These are phyloP conservation scores for Agaricales sp. DNA, from an alignment of 1,284 basidiomycete genomes.

Conservation along the genomic window DNA sequence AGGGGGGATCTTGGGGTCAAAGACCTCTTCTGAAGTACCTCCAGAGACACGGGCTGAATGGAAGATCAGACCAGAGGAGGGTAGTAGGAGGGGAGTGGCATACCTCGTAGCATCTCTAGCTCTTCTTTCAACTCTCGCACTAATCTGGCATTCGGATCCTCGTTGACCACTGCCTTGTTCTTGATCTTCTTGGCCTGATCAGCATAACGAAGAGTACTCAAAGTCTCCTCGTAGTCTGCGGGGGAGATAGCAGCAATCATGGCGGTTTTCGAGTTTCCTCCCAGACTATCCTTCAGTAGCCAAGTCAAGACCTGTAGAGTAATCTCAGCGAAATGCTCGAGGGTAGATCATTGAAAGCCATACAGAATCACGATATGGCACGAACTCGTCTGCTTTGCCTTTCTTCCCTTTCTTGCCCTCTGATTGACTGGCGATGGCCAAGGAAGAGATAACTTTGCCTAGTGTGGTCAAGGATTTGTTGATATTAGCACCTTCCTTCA, in stretches of 20 bases:
- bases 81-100: slow-evolving; percentile 13
- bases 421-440: slow-evolving; percentile 69
- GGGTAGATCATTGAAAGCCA: slow-evolving; percentile 16
- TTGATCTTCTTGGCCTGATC: slow-evolving; percentile 99
- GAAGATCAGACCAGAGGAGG: slow-evolving; percentile 10
- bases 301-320: slow-evolving; percentile 77
- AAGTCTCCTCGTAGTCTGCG: slow-evolving; percentile 95
- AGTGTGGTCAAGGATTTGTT: slow-evolving; percentile 97
- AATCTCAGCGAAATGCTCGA: slow-evolving; percentile 7
- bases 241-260: slow-evolving; percentile 99
- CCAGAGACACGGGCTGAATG: slow-evolving; percentile 60
- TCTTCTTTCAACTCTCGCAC: slow-evolving; percentile 98
- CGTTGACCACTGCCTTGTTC: slow-evolving; percentile 98
- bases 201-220: slow-evolving; percentile 92
- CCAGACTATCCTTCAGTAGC: slow-evolving; percentile 94
- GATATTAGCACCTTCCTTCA: slow-evolving; percentile 97
- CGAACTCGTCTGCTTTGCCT: slow-evolving; percentile 79
- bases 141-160: slow-evolving; percentile 97
- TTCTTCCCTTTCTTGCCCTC: slow-evolving; percentile 74
- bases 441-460: slow-evolving; percentile 92
- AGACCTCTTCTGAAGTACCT: slow-evolving; percentile 61
- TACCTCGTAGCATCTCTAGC: slow-evolving; percentile 79
- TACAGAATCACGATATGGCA: slow-evolving; percentile 92
- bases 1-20: slow-evolving; percentile 83
- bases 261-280: slow-evolving; percentile 90